These are phyloP conservation scores for Lunularia cruciata DNA, from an alignment of 225 moss, liverwort and hornwort species.

Conservation along the genomic window DNA sequence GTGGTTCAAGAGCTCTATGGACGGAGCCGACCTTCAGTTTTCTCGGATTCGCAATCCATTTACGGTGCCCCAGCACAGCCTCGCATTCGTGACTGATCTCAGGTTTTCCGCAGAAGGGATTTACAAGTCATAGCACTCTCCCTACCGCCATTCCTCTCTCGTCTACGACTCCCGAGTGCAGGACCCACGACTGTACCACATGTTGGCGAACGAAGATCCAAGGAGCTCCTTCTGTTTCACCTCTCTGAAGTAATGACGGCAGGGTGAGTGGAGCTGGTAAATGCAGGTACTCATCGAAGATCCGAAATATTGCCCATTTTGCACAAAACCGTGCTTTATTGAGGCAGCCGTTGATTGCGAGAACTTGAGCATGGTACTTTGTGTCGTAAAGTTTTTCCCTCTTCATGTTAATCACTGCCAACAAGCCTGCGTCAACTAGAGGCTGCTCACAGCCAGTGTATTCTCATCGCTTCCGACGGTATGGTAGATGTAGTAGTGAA, in stretches of 20 bases:
- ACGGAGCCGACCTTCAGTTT: slow-evolving; percentile 44
- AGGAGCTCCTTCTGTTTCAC: slow-evolving; percentile 26
- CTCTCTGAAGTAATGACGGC: slow-evolving; percentile 36
- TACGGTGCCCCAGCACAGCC: slow-evolving; percentile 48
- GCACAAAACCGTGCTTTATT: slow-evolving; percentile 43
- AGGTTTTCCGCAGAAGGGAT: slow-evolving; percentile 40
- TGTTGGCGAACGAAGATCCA: slow-evolving; percentile 56
- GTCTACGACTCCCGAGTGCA: slow-evolving; percentile 27
- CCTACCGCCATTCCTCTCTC: slow-evolving; percentile 42
- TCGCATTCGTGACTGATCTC: slow-evolving; percentile 31
- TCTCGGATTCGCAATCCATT: slow-evolving; percentile 66
- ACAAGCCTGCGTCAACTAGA: slow-evolving; percentile 39
- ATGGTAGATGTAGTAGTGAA: slow-evolving; percentile 61
- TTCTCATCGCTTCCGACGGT: slow-evolving; percentile 29
- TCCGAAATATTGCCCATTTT: slow-evolving; percentile 56
- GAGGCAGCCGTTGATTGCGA: slow-evolving; percentile 63
- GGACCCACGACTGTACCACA: slow-evolving; percentile 43
- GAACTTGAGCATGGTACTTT: slow-evolving; percentile 54
- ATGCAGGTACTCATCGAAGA: slow-evolving; percentile 60
- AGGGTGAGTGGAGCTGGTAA: slow-evolving; percentile 35
- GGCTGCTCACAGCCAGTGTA: slow-evolving; percentile 35
- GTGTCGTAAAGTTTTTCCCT: slow-evolving; percentile 37
- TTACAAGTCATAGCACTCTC: slow-evolving; percentile 49
- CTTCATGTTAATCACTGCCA: slow-evolving; percentile 51
- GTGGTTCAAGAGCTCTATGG: slow-evolving; percentile 41